Base-by-base conservation (phyloP, 139 green algal genomes). In the Axilococcus clingmanii region DNA sequence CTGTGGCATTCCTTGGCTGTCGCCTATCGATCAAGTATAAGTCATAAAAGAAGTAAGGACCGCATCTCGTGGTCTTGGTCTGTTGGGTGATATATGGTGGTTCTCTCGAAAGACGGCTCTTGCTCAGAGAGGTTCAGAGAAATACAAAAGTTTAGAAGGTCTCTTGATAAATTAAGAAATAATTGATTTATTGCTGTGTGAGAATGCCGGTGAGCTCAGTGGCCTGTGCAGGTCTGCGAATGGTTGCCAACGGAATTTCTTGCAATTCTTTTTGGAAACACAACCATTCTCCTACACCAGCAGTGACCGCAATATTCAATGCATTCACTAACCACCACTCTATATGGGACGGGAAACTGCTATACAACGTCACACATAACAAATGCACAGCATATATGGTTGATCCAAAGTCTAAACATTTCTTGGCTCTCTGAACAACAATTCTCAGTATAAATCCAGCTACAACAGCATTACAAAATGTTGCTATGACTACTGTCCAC, bases 391-490 rank as follows among this genome's bases (percentile, higher is more conserved):
- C 36, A 65, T 92, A 90, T 5, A 69, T 40, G 0, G 89, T 96
- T 12, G 68, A 73, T 7, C 76, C 70, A 64, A 96, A 97, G 57
- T 96, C 89, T 9, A 96, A 61, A 52, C 89, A 97, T 63, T 97
- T 97, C 56, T 96, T 96, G 3, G 87, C 78, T 0, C 89, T 69
- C 64, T 94, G 75, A 3, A 96, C 52, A 12, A 50, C 38, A 22
- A 55, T 30, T 14, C 61, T 33, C n/a, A 73, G 22, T 23, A 20
- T 27, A 23, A 76, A 44, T 4, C 83, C 66, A 0, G 57, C 49
- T n/a, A 69, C 32, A 2, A 83, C 16, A 0, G 78, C 46, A 12
- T 78, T 86, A 17, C 74, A 2, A 4, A 89, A 17, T 27, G 71
- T 75, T 0, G 79, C 62, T 2, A 69, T 5, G 12, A 71, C 46